Base-by-base conservation (phyloP, 495 filamentous ascomycete genomes). In the Extremus antarcticus region DNA sequence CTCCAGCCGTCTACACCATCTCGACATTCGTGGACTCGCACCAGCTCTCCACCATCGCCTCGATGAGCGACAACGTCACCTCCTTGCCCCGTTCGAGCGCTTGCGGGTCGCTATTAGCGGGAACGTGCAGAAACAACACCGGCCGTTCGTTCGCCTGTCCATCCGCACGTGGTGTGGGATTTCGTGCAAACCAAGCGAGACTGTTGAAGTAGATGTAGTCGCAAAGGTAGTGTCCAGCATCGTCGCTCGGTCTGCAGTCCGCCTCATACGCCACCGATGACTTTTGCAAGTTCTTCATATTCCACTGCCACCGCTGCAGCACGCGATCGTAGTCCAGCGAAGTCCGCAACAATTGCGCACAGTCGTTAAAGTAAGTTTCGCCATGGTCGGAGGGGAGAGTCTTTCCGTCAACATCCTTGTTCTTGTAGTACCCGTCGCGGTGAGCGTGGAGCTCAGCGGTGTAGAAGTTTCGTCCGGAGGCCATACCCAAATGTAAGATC, bases 121-220 rank as follows among this genome's bases (percentile, higher is more conserved):
- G 89, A 1, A 94, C 85, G 64, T 95, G 89, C 52, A 91, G 68
- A 64, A 95, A 95, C 24, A 84, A 65, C 16, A 89, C 81, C 50
- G 78, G 81, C 43, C 73, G 73, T 47, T 74, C 70, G 38, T 35
- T 24, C 4, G 50, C 32, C 16, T 51, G 16, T 1, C 53, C 62
- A 17, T 51, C 54, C n/a, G 53, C 64, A 65, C 20, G 73, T 72
- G 3, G 71, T 69, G 67, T 73, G 75, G 47, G 71, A 66, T 19
- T 80, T 69, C 55, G 70, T 2, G 49, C 66, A 39, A 62, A 68
- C 49, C 64, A 66, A 19, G 82, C 76, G 65, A 95, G 62, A 57
- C 80, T 86, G 4, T 83, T 83, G 70, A 82, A 94, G 68, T 87
- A 92, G 47, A 85, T 90, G 64, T 90, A 95, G 61, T 91, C 89